Evolutionary conservation across 495 filamentous ascomycete species (phyloP), one percentile per base, ranked within the genome.

Genomic region (Aspergillus nidulans): DNA sequence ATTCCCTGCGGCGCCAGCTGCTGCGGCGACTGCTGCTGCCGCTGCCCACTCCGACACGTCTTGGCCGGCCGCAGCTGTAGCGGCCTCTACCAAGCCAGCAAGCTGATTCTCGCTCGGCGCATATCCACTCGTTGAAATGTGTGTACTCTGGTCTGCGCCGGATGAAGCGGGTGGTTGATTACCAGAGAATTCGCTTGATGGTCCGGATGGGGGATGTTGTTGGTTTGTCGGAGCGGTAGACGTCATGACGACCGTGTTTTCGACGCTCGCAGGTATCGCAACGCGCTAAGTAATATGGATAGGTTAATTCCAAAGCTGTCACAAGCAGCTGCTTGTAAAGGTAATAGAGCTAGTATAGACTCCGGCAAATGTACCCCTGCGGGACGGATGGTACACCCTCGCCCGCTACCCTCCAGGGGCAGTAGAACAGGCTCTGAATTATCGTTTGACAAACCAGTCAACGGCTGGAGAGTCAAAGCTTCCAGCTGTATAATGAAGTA

Each of bases 71-170:
- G 78, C 78, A 0, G 76, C 75, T 2, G 76, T 80, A 0, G 78
- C 78, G 45, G 78, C 78, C 60, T 81, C 74, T 6, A 81, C 72
- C 45, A 81, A 52, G 8, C 76, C 78, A 1, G 77, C 78, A n/a
- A 81, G 66, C 52, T 79, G 75, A 53, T 75, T 77, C 42, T 77
- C 76, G 19, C 65, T 77, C 0, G 72, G 65, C 18, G 70, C 63
- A 59, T 78, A 77, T 25, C 60, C 69, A 24, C 52, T 68, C 20
- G 65, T 66, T 2, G 56, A 47, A 23, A 67, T 49, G 40, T 72
- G 66, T 34, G 65, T 36, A 46, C 62, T 74, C 18, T 72, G 61
- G 15, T 78, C 73, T 9, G 72, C 52, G 18, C 67, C 65, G 9
- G 69, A 56, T 30, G 65, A 42, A 41, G 67, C 60, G 3, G 71